These are phyloP conservation scores for Artomyces pyxidatus DNA, from an alignment of 768 basidiomycete species.

Conservation along the genomic window DNA sequence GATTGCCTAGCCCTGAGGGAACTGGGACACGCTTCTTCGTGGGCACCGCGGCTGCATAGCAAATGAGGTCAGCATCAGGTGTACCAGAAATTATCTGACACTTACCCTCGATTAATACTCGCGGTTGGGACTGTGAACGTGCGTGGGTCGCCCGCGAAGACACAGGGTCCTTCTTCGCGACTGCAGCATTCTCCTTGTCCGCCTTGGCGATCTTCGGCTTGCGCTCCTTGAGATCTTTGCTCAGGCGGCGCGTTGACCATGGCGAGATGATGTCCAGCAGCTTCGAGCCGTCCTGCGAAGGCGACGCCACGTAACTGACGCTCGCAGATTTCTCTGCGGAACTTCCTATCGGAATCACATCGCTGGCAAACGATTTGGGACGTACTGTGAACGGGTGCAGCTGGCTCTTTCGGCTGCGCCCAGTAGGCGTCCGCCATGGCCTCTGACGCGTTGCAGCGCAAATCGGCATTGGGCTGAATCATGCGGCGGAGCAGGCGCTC, in stretches of 20 bases:
- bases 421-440: conserved; percentile 66
- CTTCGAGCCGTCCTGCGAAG: conserved; percentile 23
- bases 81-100: conserved; percentile 2
- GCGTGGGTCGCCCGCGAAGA: conserved; percentile 9
- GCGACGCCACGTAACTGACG: conserved; percentile 15
- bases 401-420: conserved; percentile 28
- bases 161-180: not conserved
- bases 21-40: conserved; percentile 8
- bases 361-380: not conserved
- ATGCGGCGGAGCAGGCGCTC: conserved; percentile 70
- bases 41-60: not conserved
- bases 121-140: conserved; percentile 30
- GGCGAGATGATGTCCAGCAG: conserved; percentile 29
- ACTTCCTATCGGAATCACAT: not conserved
- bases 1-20: conserved; percentile 1
- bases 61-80: not conserved
- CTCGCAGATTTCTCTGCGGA: conserved; percentile 26
- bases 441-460: conserved; percentile 62
- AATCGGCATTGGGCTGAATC: conserved; percentile 75
- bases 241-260: conserved; percentile 20
- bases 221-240: conserved; percentile 15
- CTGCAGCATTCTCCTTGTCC: conserved; percentile 9
- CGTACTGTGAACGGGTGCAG: conserved; percentile 35
- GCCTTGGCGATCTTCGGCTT: conserved; percentile 1
- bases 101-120: conserved; percentile 15